Evolutionary conservation across 352 stramenopile species (phyloP).

Genomic region (Globisporangium paroecandrum): DNA sequence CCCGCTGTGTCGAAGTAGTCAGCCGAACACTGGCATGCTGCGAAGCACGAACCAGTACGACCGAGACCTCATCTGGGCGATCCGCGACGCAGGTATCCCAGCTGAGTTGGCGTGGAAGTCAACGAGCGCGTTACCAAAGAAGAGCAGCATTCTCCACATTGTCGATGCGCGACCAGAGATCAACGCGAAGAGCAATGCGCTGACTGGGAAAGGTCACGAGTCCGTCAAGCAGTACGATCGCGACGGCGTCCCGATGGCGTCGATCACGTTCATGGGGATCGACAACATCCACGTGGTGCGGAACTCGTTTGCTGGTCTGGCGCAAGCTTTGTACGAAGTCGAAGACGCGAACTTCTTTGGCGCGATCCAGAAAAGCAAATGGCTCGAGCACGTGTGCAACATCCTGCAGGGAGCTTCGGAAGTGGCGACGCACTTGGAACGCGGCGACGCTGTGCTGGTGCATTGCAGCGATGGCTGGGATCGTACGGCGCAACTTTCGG

Average conservation of each 20-base stretch:
- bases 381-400: constrained; percentile 79
- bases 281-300: constrained; percentile 88
- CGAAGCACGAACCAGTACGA: constrained; percentile 91
- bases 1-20: constrained; percentile 90
- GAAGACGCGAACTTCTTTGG: constrained; percentile 85
- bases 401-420: constrained; percentile 74
- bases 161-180: constrained; percentile 89
- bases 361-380: constrained; percentile 80
- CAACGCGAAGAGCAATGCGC: constrained; percentile 88
- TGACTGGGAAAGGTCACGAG: constrained; percentile 89
- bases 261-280: constrained; percentile 87
- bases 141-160: constrained; percentile 79
- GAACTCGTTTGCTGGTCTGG: constrained; percentile 61
- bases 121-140: constrained; percentile 43
- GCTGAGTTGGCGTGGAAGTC: constrained; percentile 33
- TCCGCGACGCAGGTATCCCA: constrained; percentile 74
- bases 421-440: constrained; percentile 72
- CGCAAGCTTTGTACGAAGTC: constrained; percentile 77
- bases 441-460: constrained; percentile 71
- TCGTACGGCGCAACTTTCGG: constrained; percentile 71
- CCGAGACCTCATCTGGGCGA: constrained; percentile 86
- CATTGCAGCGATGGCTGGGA: constrained; percentile 88
- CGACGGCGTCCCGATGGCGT: constrained; percentile 59
- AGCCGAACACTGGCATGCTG: constrained; percentile 95
- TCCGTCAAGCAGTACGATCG: constrained; percentile 86